Evolutionary conservation across 1,139 yeast genomes (phyloP), one percentile per base, ranked within the genome.

Genomic region (Suhomyces yuchorum): DNA sequence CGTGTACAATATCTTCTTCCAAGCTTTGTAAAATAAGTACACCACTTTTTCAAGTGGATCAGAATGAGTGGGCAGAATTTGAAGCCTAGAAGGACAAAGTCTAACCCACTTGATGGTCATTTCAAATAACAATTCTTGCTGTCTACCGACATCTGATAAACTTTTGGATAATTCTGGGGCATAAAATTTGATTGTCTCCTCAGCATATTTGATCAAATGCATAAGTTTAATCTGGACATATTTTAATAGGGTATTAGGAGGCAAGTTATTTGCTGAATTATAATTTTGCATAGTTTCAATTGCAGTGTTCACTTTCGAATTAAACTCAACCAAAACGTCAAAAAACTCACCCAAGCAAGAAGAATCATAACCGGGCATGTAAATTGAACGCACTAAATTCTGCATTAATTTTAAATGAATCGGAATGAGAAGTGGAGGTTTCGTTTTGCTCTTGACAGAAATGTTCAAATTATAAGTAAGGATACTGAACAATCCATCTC

Each of bases 401-500:
- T 66, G 68, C 71, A 73, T 70, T 39, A 75, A 62, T 44, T 60
- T 63, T 42, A 71, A 60, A 51, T 73, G 76, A 9, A 65, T 58
- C 1, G 74, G 70, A 24, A 70, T 61, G 36, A 68, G 49, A 2
- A 57, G 51, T 1, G 67, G 65, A 0, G 15, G 49, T 19, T 22
- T 51, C 26, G 4, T 54, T 3, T 44, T 43, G 33, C 51, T 56
- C 41, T 62, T 63, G 23, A 57, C 53, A 5, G 67, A 58, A 8
- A 60, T 45, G 39, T 63, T 60, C 37, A 66, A 51, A 48, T 70
- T 62, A 56, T 69, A 66, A 17, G 65, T 59, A 52, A 74, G 66
- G 20, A 73, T 68, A 33, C 73, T 62, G 50, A 74, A 71, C 40
- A 74, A 59, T 0, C 80, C 80, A 51, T 74, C 77, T 34, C 77